Percentiles rank a stretch among this genome's conserved stretches.
Conservation (phyloP, 2,329 filamentous ascomycete species). For the Colletotrichum tamarilloi region DNA sequence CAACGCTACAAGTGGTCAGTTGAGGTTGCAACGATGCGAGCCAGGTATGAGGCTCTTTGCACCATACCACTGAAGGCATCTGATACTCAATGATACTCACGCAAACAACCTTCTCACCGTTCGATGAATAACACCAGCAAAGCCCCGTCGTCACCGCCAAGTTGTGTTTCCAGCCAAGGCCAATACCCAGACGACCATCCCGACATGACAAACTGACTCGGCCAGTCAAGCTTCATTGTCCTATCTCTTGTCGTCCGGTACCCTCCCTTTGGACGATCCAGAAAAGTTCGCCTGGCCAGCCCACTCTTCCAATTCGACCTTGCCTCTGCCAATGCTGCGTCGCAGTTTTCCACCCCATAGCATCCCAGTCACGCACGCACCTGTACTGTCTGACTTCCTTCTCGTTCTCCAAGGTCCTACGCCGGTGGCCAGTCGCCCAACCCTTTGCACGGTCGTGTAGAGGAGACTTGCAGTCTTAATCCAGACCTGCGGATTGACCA, state of each 20-base stretch:
- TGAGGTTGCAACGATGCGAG: slow-evolving; percentile 5
- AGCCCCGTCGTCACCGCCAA: slow-evolving; percentile 29
- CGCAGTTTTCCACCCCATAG: not conserved
- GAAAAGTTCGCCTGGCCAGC: not conserved
- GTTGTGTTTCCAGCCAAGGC: slow-evolving; percentile 23
- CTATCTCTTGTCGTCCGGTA: slow-evolving; percentile 18
- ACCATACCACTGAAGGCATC: not conserved
- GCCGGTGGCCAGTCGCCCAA: not conserved
- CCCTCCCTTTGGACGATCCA: not conserved
- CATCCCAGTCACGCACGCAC: not conserved
- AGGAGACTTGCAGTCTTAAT: not conserved
- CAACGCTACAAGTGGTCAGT: not conserved
- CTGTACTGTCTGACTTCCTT: not conserved
- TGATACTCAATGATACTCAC: not conserved
- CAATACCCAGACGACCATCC: slow-evolving; percentile 28
- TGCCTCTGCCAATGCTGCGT: slow-evolving; percentile 5
- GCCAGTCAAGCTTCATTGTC: slow-evolving; percentile 20
- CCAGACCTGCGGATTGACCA: slow-evolving; percentile 21
- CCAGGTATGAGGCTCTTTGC: slow-evolving; percentile 20
- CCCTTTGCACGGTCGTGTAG: not conserved
- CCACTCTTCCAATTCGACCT: not conserved
- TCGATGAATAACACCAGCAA: not conserved
- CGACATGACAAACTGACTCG: slow-evolving; percentile 7
- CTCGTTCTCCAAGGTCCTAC: not conserved
- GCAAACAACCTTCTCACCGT: not conserved